These are phyloP conservation scores for Ceratobasidium papillatum DNA, from an alignment of 1,284 basidiomycete genomes.

Conservation along the genomic window DNA sequence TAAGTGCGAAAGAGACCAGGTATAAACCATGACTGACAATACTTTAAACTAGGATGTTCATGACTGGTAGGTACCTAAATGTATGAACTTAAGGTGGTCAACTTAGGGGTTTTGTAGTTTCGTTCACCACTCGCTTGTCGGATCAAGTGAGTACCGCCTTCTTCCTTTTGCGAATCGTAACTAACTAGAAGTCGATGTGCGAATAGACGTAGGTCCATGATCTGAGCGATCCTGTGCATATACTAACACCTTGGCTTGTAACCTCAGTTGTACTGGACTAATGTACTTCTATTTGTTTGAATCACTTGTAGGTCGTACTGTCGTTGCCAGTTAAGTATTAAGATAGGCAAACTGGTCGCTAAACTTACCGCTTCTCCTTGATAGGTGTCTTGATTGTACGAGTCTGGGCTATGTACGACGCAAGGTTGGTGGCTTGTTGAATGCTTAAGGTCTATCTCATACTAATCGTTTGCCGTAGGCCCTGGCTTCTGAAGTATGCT, in stretches of 20 bases:
- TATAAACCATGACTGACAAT: neutral
- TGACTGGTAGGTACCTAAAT: neutral
- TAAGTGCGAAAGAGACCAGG: neutral
- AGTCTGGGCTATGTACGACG: slow-evolving; percentile 17
- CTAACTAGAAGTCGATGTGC: neutral
- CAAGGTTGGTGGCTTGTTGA: neutral
- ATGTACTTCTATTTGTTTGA: slow-evolving; percentile 1
- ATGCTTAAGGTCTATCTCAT: neutral
- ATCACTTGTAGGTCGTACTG: neutral
- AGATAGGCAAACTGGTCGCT: neutral
- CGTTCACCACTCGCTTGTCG: neutral
- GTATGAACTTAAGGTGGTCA: neutral
- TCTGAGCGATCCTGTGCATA: neutral
- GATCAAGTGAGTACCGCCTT: neutral
- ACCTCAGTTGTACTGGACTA: neutral
- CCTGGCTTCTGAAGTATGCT: neutral
- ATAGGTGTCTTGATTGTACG: slow-evolving; percentile 20
- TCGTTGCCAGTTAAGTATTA: neutral
- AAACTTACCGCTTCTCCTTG: neutral
- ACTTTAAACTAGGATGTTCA: neutral
- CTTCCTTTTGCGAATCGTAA: neutral
- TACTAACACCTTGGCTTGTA: neutral
- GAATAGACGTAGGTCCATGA: neutral
- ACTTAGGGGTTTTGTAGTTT: neutral
- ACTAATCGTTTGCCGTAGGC: neutral